These are phyloP conservation scores for Epichloe amarillans DNA, from an alignment of 2,329 filamentous ascomycete genomes.

Conservation along the genomic window DNA sequence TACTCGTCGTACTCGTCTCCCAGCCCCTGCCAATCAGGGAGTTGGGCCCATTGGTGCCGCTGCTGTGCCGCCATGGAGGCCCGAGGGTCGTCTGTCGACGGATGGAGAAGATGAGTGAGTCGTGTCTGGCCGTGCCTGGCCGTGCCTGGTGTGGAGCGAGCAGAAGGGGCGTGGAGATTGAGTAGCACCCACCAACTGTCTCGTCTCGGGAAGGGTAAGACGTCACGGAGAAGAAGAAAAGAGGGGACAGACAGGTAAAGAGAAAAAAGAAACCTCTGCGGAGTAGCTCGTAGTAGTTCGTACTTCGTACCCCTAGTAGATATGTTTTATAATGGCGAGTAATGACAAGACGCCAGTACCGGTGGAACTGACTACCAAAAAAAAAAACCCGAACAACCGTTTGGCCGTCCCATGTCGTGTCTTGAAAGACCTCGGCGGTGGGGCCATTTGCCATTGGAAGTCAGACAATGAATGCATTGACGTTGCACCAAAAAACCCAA, in stretches of 20 bases:
- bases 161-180: background rate
- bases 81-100: background rate
- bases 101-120: background rate
- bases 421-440: background rate
- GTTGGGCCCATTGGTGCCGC: slow-evolving; percentile 43
- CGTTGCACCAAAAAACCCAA: too few species aligned
- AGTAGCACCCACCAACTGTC: background rate
- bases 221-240: background rate
- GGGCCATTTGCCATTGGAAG: background rate
- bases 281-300: too few species aligned
- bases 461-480: background rate
- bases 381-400: background rate
- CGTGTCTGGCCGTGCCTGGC: too few species aligned
- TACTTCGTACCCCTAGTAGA: too few species aligned
- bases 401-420: background rate
- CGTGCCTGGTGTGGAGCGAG: background rate
- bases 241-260: background rate
- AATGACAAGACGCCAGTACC: too few species aligned
- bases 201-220: background rate
- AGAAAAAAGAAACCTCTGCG: background rate
- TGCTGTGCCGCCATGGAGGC: slow-evolving; percentile 4
- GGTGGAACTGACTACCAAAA: background rate
- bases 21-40: slow-evolving; percentile 28
- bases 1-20: slow-evolving; percentile 5
- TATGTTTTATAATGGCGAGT: background rate